A percentile compares a stretch with the other conserved stretches of the same genome.
phyloP scores from a whole-genome alignment of 2,329 filamentous ascomycete genomes.

The Trichoderma semiorbis region DNA sequence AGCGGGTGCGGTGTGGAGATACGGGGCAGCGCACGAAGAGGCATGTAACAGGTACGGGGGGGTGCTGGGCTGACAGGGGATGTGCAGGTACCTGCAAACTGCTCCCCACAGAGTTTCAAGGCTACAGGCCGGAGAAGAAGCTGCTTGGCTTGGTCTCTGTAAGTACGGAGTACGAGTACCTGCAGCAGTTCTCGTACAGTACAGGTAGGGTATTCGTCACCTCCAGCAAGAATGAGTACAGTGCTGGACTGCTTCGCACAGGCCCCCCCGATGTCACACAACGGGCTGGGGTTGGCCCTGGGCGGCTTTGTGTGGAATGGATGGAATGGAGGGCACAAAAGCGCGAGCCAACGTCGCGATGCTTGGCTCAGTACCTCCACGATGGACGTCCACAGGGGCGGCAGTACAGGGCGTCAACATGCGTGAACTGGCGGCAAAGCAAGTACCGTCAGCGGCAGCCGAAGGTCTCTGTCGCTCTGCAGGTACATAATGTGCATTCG shows the following conservation, averaged over 20 bases:
- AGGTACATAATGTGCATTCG: background rate
- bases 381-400: background rate
- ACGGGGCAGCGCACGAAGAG: background rate
- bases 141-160: background rate
- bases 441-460: conserved; percentile 6
- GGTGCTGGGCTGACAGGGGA: background rate
- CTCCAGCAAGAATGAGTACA: background rate
- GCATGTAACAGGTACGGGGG: background rate
- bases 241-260: background rate
- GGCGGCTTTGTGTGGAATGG: background rate
- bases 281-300: background rate
- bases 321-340: conserved; percentile 1
- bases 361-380: conserved; percentile 2
- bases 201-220: background rate
- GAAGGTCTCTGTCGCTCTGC: background rate
- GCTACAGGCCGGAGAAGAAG: background rate
- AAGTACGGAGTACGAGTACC: background rate
- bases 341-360: conserved; percentile 13
- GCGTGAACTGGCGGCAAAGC: background rate
- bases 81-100: background rate
- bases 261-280: conserved; percentile 9
- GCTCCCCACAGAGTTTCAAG: conserved; percentile 11
- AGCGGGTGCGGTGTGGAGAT: background rate
- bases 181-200: background rate
- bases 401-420: conserved; percentile 4